Evolutionary conservation across 1,284 basidiomycete species (phyloP).

Genomic region (Cryptococcus sp.): DNA sequence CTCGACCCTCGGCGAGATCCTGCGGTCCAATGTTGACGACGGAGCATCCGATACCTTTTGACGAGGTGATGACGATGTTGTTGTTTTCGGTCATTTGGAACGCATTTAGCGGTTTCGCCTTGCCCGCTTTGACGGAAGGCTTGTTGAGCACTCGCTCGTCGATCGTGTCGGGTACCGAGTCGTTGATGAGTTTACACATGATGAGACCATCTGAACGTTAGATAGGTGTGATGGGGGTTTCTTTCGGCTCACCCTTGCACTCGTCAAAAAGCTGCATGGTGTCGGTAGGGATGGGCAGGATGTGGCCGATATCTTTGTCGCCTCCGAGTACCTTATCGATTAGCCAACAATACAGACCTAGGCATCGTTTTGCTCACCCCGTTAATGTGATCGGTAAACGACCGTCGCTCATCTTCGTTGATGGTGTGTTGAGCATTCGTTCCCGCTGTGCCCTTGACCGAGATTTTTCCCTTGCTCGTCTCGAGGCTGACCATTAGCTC

Average conservation of each 20-base stretch:
- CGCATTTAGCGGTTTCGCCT: slow-evolving; percentile 64
- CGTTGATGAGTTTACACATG: slow-evolving; percentile 97
- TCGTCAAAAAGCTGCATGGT: slow-evolving; percentile 99
- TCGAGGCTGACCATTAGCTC: slow-evolving; percentile 55
- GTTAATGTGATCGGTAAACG: slow-evolving; percentile 98
- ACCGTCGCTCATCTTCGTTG: slow-evolving; percentile 92
- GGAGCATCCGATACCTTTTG: slow-evolving; percentile 95
- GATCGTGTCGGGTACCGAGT: slow-evolving; percentile 97
- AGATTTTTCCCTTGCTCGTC: slow-evolving; percentile 78
- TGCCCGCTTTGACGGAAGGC: slow-evolving; percentile 58
- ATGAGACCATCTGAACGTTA: slow-evolving; percentile 70
- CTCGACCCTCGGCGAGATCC: slow-evolving; percentile 87
- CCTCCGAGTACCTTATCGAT: slow-evolving; percentile 73
- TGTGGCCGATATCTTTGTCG: slow-evolving; percentile 73
- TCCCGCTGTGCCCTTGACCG: slow-evolving; percentile 82
- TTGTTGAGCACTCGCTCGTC: slow-evolving; percentile 97
- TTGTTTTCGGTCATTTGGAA: slow-evolving; percentile 99
- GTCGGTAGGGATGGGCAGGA: slow-evolving; percentile 90
- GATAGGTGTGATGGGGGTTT: neutral
- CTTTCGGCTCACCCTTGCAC: slow-evolving; percentile 55
- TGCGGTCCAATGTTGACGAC: slow-evolving; percentile 96
- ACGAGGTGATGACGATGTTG: slow-evolving; percentile 97
- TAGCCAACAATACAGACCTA: neutral
- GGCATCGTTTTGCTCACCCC: slow-evolving; percentile 52
- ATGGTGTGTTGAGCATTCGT: slow-evolving; percentile 96